phyloP scores from a whole-genome alignment of 2,329 filamentous ascomycete species.

The Gnomoniopsis smithogilvyi region DNA sequence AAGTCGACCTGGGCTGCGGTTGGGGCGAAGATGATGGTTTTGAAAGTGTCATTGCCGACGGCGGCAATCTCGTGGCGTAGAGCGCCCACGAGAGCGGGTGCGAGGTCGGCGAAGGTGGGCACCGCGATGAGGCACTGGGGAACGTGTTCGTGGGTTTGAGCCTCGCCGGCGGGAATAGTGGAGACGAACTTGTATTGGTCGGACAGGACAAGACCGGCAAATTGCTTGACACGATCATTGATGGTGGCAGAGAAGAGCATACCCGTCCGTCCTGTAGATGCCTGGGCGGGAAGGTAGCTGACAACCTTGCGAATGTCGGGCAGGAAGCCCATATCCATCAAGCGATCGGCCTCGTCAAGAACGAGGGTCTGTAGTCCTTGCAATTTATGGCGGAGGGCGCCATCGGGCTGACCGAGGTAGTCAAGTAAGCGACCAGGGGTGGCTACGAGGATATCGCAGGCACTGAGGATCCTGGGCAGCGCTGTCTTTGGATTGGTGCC shows the following conservation, averaged over 20 bases:
- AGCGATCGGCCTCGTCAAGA: slow-evolving; percentile 88
- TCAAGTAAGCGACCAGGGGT: slow-evolving; percentile 78
- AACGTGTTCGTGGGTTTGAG: slow-evolving; percentile 72
- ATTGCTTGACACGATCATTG: slow-evolving; percentile 71
- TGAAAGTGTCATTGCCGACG: slow-evolving; percentile 56
- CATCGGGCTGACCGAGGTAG: slow-evolving; percentile 71
- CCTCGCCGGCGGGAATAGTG: slow-evolving; percentile 72
- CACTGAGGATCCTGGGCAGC: slow-evolving; percentile 65
- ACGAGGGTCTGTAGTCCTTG: slow-evolving; percentile 72
- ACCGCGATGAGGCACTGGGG: slow-evolving; percentile 69
- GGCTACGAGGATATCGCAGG: slow-evolving; percentile 77
- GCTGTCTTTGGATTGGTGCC: slow-evolving; percentile 72
- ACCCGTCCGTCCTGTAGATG: slow-evolving; percentile 59
- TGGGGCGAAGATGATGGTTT: slow-evolving; percentile 79
- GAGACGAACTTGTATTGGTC: slow-evolving; percentile 76
- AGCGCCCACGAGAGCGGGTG: slow-evolving; percentile 54
- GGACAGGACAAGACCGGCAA: slow-evolving; percentile 67
- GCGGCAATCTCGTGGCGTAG: slow-evolving; percentile 41
- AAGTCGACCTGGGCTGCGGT: slow-evolving; percentile 52
- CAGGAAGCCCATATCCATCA: slow-evolving; percentile 90
- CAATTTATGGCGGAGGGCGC: slow-evolving; percentile 63
- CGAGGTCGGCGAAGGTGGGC: slow-evolving; percentile 68
- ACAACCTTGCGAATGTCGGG: slow-evolving; percentile 75
- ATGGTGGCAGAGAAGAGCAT: slow-evolving; percentile 88
- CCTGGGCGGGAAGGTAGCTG: slow-evolving; percentile 62